Base-by-base conservation (phyloP, 2,329 filamentous ascomycete genomes). In the Pseudogymnoascus pannorum region DNA sequence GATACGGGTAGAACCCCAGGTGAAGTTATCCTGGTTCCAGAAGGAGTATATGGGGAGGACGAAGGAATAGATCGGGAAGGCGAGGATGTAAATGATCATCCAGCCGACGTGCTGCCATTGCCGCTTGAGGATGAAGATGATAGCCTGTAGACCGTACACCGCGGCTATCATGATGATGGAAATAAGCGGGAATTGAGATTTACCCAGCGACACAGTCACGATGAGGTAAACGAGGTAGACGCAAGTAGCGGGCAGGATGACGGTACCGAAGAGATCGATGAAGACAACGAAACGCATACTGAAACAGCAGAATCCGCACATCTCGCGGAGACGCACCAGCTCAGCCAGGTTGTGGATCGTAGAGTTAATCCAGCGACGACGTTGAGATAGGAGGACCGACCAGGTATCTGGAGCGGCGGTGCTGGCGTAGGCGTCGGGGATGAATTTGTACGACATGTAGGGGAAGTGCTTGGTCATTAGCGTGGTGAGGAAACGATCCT, bases 51-150 rank as follows among this genome's bases (percentile, higher is more conserved):
- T 78, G 0, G 94, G 94, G 48, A 99, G 82, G 62, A 84, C 92
- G 65, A 96, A 91, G 44, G 90, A 87, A 81, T 96, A 99, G 66
- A 99, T 84, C 0, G 93, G 93, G 64, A 96, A 89, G 60, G 94
- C 93, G 29, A 94, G 65, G 63, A 99, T 84, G 75, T 99, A 99
- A 65, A 99, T 86, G 68, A 99, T 81, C 92, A 99, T 97, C 94
- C 94, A 99, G 35, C 93, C 94, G 68, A 99, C 88, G 93, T 97
- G 97, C 74, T 99, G 93, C 94, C 94, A 99, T 78, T 97, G 97
- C 70, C 93, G 89, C 62, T 91, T 89, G 61, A 97, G 72, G 70
- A 97, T 96, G 79, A 99, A 99, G 74, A 99, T 97, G 72, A 97
- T 87, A 44, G 90, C 93, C 71, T 99, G 94, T 12, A 99, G 78